A percentile compares a stretch with the other conserved stretches of the same genome.
These are phyloP conservation scores for Didymella arachidicola DNA, from an alignment of 2,329 filamentous ascomycete species.

Conservation along the genomic window DNA sequence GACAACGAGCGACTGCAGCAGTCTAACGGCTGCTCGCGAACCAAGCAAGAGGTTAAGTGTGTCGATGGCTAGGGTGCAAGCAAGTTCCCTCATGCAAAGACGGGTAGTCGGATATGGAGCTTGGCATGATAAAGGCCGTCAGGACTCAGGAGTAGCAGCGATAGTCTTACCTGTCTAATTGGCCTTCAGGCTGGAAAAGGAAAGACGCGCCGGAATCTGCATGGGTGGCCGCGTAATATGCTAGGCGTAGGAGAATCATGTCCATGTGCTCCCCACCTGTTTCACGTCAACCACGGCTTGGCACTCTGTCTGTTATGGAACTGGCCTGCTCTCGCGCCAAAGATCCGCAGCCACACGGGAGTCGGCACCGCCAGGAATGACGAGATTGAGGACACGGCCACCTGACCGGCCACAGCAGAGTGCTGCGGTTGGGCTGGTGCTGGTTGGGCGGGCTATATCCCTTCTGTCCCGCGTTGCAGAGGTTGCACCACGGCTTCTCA, in stretches of 20 bases:
- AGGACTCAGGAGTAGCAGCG: constrained; percentile 30
- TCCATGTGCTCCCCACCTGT: constrained; percentile 32
- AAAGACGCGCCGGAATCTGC: constrained; percentile 32
- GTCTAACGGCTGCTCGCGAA: constrained; percentile 27
- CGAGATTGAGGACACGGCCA: constrained; percentile 11
- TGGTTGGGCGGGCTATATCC: background rate
- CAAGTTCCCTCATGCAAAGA: constrained; percentile 45
- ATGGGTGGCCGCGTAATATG: constrained; percentile 41
- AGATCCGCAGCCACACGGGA: constrained; percentile 14
- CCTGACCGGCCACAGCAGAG: constrained; percentile 10
- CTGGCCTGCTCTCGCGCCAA: constrained; percentile 20
- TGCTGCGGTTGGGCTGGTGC: constrained; percentile 8
- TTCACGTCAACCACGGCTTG: constrained; percentile 33
- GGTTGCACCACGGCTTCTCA: constrained; percentile 4
- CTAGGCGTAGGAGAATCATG: constrained; percentile 30
- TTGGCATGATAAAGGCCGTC: constrained; percentile 40
- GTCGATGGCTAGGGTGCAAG: constrained; percentile 34
- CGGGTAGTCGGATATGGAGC: constrained; percentile 41
- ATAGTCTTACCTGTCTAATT: constrained; percentile 28
- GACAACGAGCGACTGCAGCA: constrained; percentile 32
- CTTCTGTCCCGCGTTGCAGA: constrained; percentile 2
- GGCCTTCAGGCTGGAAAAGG: constrained; percentile 30
- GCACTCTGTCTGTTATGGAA: constrained; percentile 24
- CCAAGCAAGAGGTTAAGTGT: constrained; percentile 37
- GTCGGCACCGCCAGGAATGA: constrained; percentile 21